These are phyloP conservation scores for Candida coquimbonensis DNA, from an alignment of 805 yeast genomes.

Conservation along the genomic window DNA sequence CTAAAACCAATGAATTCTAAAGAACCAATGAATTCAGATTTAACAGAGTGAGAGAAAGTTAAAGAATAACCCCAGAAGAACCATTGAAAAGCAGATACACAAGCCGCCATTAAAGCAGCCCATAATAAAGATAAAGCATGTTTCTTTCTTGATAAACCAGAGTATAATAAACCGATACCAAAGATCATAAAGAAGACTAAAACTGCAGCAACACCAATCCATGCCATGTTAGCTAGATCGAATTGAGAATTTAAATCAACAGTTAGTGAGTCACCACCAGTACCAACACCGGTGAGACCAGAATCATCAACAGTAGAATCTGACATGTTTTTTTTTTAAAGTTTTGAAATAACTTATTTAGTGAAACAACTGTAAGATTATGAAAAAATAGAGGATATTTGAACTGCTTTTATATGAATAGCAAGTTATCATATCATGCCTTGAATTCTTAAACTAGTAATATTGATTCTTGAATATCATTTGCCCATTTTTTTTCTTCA, in stretches of 20 bases:
- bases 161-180: constrained; percentile 88
- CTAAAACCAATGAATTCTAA: constrained; percentile 73
- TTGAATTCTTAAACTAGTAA: no score
- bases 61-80: constrained; percentile 97
- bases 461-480: no score
- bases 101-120: constrained; percentile 88
- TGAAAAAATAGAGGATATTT: no score
- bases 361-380: no score
- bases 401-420: no score
- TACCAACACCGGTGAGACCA: constrained; percentile 51
- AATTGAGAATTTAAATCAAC: constrained; percentile 66
- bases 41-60: constrained; percentile 64
- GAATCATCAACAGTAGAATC: background rate
- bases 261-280: constrained; percentile 77
- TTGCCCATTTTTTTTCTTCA: no score
- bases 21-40: constrained; percentile 68
- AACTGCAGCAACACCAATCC: constrained; percentile 72
- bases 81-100: constrained; percentile 89
- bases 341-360: no score
- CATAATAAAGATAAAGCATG: constrained; percentile 92
- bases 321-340: constrained; percentile 1
- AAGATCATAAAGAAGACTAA: constrained; percentile 96
- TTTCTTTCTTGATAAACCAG: constrained; percentile 90
- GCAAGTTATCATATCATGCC: no score
- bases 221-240: constrained; percentile 73